Evolutionary conservation across 257 asterid species (phyloP).

Genomic region (Solanum bulbocastanum): DNA sequence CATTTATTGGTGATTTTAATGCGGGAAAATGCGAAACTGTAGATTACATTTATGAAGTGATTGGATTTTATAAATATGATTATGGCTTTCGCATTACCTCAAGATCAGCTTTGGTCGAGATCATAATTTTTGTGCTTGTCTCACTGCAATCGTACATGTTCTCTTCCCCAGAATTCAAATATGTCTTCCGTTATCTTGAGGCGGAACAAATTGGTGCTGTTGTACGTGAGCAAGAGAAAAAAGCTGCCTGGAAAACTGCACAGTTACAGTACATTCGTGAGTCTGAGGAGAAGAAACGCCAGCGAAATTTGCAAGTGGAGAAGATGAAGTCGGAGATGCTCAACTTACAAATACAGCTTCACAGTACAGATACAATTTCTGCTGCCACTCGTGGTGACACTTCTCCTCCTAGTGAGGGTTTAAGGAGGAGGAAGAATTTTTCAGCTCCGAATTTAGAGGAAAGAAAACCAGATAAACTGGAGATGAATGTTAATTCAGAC

Average conservation of each 20-base stretch:
- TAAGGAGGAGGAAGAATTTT: conserved; percentile 45
- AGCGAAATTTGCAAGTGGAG: conserved; percentile 93
- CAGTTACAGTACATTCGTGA: conserved; percentile 88
- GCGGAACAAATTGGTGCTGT: conserved; percentile 99
- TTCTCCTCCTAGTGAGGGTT: conserved; percentile 59
- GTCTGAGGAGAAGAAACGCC: conserved; percentile 80
- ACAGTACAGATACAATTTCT: conserved; percentile 59
- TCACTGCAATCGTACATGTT: conserved; percentile 96
- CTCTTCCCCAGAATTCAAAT: conserved; percentile 89
- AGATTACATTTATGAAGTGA: conserved; percentile 87
- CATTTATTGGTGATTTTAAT: conserved; percentile 68
- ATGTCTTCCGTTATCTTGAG: conserved; percentile 97
- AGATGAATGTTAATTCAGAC: conserved; percentile 29
- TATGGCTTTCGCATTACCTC: conserved; percentile 97
- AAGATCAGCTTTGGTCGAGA: conserved; percentile 95
- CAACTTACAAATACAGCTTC: conserved; percentile 85
- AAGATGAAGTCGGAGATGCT: conserved; percentile 99
- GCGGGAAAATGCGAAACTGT: conserved; percentile 77
- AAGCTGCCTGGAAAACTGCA: conserved; percentile 90
- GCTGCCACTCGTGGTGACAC: conserved; percentile 34
- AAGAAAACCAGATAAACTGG: conserved; percentile 47
- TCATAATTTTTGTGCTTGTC: conserved; percentile 79
- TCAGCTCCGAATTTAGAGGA: conserved; percentile 28
- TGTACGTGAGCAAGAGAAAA: conserved; percentile 93
- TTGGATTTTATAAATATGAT: conserved; percentile 93